These are phyloP conservation scores for Blastocladiella emersonii DNA, from an alignment of 371 early-diverging fungal genomes.

Conservation along the genomic window DNA sequence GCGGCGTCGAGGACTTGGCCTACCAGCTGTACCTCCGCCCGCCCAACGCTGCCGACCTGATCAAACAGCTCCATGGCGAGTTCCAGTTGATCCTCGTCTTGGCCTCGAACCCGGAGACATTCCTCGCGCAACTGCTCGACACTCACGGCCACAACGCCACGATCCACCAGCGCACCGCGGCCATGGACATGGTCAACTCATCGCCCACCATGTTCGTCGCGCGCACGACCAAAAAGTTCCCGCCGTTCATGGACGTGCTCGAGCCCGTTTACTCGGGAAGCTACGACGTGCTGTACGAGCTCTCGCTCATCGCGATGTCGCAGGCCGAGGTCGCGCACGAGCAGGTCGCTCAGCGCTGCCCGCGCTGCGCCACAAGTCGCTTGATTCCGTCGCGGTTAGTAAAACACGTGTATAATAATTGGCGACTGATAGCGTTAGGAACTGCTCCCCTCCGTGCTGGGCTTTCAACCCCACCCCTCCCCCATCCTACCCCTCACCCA, in stretches of 20 bases:
- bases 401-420: too few species aligned
- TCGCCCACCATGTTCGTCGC: slow-evolving; percentile 13
- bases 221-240: not conserved
- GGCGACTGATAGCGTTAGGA: too few species aligned
- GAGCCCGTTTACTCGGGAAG: slow-evolving; percentile 2
- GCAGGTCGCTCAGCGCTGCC: not conserved
- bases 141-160: too few species aligned
- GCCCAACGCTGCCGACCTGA: slow-evolving; percentile 28
- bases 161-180: not conserved
- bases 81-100: slow-evolving; percentile 86
- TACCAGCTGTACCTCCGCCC: not conserved
- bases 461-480: too few species aligned
- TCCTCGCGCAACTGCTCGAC: not conserved
- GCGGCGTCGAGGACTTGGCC: not conserved
- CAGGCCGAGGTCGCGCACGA: not conserved
- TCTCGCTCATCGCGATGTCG: not conserved
- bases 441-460: too few species aligned
- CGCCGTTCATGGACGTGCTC: slow-evolving; percentile 4
- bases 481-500: too few species aligned
- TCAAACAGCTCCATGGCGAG: slow-evolving; percentile 92
- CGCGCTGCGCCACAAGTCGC: not conserved
- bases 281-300: not conserved
- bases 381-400: too few species aligned
- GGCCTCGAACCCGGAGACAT: slow-evolving; percentile 43
- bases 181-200: not conserved